Percentiles rank a stretch among this genome's conserved stretches.
These are phyloP conservation scores for Phytophthora pistaciae DNA, from an alignment of 352 stramenopile genomes.

Conservation along the genomic window DNA sequence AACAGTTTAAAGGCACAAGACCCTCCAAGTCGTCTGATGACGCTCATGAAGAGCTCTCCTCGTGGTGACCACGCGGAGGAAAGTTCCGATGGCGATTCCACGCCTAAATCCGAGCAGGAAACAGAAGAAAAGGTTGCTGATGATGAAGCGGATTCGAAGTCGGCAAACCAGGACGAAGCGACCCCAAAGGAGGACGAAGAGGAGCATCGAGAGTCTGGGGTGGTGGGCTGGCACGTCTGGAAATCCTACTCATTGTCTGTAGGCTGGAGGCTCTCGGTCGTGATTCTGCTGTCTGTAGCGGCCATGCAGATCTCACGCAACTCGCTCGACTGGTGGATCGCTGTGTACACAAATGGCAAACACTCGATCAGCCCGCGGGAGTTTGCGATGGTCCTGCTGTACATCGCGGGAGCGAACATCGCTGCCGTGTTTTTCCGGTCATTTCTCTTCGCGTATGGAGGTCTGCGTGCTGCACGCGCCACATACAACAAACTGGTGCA, in stretches of 20 bases:
- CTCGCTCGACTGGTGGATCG: conserved; percentile 86
- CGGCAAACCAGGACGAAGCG: conserved; percentile 10
- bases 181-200: conserved; percentile 34
- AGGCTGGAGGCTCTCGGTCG: conserved; percentile 51
- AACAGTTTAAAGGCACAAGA: conserved; percentile 28
- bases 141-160: not conserved
- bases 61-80: not conserved
- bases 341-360: conserved; percentile 76
- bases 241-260: conserved; percentile 64
- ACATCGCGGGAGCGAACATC: conserved; percentile 77
- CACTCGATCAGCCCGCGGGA: conserved; percentile 53
- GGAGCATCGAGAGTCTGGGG: conserved; percentile 72
- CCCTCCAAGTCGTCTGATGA: conserved; percentile 35
- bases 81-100: not conserved
- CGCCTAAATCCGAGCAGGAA: not conserved
- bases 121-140: not conserved
- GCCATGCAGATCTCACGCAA: conserved; percentile 87
- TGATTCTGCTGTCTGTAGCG: conserved; percentile 59
- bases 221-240: conserved; percentile 70
- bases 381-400: conserved; percentile 70
- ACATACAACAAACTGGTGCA: conserved; percentile 69
- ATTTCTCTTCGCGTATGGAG: conserved; percentile 88
- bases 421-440: conserved; percentile 76
- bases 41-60: conserved; percentile 30
- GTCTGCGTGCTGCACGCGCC: conserved; percentile 67